Evolutionary conservation across 441 rosid species (phyloP).

Genomic region (Biscutella laevigata): DNA sequence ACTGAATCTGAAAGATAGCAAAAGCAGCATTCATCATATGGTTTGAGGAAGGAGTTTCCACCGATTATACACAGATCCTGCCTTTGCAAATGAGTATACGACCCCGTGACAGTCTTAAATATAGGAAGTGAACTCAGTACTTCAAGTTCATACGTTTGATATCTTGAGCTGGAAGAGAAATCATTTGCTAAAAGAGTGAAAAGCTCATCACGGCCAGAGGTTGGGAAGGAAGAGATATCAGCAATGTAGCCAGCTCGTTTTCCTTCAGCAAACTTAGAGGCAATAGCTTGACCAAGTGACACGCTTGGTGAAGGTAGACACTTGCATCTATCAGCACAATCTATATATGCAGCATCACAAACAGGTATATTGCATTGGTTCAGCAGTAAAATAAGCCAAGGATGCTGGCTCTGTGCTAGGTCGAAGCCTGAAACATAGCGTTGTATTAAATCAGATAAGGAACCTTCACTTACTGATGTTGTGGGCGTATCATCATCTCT

Average conservation of each 20-base stretch:
- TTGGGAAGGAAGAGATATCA: constrained; percentile 56
- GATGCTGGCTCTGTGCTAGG: constrained; percentile 40
- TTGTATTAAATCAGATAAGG: constrained; percentile 37
- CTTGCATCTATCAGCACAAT: constrained; percentile 65
- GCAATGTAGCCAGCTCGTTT: constrained; percentile 70
- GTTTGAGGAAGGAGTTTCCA: constrained; percentile 81
- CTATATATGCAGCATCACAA: constrained; percentile 67
- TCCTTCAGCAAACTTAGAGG: constrained; percentile 80
- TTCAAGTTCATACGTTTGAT: constrained; percentile 68
- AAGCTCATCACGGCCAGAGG: constrained; percentile 64
- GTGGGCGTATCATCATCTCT: constrained; percentile 32
- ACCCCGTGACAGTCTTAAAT: constrained; percentile 70
- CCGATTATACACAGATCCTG: constrained; percentile 71
- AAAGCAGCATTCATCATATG: constrained; percentile 69
- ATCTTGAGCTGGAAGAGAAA: constrained; percentile 50
- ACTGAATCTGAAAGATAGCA: constrained; percentile 56
- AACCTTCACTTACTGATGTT: constrained; percentile 28
- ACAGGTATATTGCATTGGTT: constrained; percentile 87
- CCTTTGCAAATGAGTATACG: constrained; percentile 50
- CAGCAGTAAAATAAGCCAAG: constrained; percentile 77
- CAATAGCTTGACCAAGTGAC: constrained; percentile 81
- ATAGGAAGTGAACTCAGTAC: constrained; percentile 77
- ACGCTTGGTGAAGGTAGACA: constrained; percentile 58
- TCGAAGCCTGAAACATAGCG: constrained; percentile 55
- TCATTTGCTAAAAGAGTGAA: constrained; percentile 77